phyloP scores from a whole-genome alignment of 2,329 filamentous ascomycete species.

The Colletotrichum costaricense region DNA sequence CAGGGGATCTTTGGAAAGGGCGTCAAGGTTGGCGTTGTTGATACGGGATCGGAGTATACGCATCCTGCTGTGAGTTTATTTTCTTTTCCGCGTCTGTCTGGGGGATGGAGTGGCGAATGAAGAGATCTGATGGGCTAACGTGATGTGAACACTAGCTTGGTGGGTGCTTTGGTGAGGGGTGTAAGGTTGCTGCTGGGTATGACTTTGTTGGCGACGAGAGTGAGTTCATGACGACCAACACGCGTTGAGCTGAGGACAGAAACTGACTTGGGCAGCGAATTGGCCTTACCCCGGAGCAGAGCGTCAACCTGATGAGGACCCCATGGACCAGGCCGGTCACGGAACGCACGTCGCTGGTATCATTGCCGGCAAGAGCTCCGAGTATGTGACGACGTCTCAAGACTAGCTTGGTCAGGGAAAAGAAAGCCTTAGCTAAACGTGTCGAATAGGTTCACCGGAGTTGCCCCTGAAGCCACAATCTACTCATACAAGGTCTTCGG shows the following conservation, averaged over 20 bases:
- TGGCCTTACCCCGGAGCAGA: constrained; percentile 36
- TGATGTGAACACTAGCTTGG: constrained; percentile 46
- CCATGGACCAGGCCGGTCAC: constrained; percentile 52
- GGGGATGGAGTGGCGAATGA: too few relatives aligned
- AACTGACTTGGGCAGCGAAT: not conserved
- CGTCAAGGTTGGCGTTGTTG: constrained; percentile 51
- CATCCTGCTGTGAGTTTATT: constrained; percentile 46
- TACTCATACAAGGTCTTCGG: constrained; percentile 35
- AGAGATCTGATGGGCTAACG: too few relatives aligned
- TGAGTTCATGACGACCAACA: not conserved
- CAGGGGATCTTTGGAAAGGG: constrained; percentile 51
- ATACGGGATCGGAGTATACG: constrained; percentile 53
- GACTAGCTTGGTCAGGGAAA: too few relatives aligned
- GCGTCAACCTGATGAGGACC: constrained; percentile 58
- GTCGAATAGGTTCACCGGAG: constrained; percentile 23
- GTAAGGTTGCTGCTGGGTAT: constrained; percentile 41
- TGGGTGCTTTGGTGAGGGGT: constrained; percentile 59
- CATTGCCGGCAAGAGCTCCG: constrained; percentile 12
- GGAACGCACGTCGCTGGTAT: constrained; percentile 48
- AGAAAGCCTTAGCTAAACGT: not conserved
- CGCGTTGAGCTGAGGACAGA: too few relatives aligned
- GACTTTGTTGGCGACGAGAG: constrained; percentile 41
- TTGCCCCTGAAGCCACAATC: constrained; percentile 30
- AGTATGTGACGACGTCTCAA: not conserved
- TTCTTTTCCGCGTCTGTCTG: not conserved